These are phyloP conservation scores for Colletotrichum sidae DNA, from an alignment of 2,329 filamentous ascomycete genomes.

Conservation along the genomic window DNA sequence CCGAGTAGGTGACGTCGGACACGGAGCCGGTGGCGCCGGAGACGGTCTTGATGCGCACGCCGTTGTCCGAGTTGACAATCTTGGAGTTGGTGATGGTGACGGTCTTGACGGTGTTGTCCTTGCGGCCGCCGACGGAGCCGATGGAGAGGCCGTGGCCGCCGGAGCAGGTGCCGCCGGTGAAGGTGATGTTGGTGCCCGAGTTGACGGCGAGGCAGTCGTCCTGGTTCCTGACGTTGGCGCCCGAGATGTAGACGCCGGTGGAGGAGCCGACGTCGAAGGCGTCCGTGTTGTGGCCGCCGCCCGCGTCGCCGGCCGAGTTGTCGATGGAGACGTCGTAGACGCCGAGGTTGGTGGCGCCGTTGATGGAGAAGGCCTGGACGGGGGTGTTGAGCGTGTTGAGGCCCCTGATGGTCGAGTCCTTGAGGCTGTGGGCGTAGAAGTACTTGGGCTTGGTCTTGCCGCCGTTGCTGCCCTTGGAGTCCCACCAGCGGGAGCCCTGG, in stretches of 20 bases:
- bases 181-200: slow-evolving; percentile 61
- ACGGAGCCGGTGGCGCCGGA: slow-evolving; percentile 57
- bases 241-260: slow-evolving; percentile 61
- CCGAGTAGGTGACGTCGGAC: slow-evolving; percentile 55
- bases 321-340: slow-evolving; percentile 52
- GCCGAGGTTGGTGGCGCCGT: slow-evolving; percentile 47
- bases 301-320: slow-evolving; percentile 51
- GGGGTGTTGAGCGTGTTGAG: slow-evolving; percentile 56
- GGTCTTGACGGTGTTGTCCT: slow-evolving; percentile 63
- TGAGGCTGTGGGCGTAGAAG: slow-evolving; percentile 60
- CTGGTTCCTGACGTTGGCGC: slow-evolving; percentile 68
- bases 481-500: slow-evolving; percentile 70
- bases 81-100: slow-evolving; percentile 62
- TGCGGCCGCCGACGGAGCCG: slow-evolving; percentile 59
- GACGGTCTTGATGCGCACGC: slow-evolving; percentile 63
- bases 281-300: slow-evolving; percentile 64
- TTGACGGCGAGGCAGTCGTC: slow-evolving; percentile 72
- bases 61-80: slow-evolving; percentile 65
- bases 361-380: slow-evolving; percentile 56
- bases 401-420: slow-evolving; percentile 50
- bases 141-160: slow-evolving; percentile 58
- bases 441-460: slow-evolving; percentile 74
- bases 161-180: slow-evolving; percentile 56
- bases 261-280: slow-evolving; percentile 68
- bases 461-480: slow-evolving; percentile 68